These are phyloP conservation scores for Penicillium bovifimosum DNA, from an alignment of 495 filamentous ascomycete species.

Conservation along the genomic window DNA sequence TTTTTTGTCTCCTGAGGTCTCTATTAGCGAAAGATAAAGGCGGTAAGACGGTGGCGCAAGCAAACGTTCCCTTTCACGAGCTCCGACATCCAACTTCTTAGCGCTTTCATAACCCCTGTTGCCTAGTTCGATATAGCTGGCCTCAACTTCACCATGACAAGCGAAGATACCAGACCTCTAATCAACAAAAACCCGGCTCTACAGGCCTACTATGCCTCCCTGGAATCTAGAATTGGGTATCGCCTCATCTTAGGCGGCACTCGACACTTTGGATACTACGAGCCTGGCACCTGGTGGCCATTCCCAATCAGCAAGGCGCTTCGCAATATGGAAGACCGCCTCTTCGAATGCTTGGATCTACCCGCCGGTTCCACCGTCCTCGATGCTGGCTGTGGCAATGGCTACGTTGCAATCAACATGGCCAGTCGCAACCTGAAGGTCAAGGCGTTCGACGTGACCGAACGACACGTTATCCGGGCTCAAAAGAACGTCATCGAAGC, in stretches of 20 bases:
- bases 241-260: not conserved
- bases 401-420: conserved; percentile 44
- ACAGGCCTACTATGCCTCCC: not conserved
- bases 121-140: too few species aligned
- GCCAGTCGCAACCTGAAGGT: conserved; percentile 35
- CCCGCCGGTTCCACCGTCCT: conserved; percentile 36
- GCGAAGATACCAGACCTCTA: not conserved
- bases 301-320: not conserved
- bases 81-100: too few species aligned
- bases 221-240: not conserved
- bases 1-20: too few species aligned
- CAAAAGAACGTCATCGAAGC: conserved; percentile 15
- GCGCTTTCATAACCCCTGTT: too few species aligned
- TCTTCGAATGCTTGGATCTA: conserved; percentile 33
- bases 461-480: conserved; percentile 44
- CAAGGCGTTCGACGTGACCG: conserved; percentile 47
- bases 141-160: not conserved
- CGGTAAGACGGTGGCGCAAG: too few species aligned
- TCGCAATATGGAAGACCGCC: conserved; percentile 42
- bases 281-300: not conserved
- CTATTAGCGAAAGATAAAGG: too few species aligned
- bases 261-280: not conserved
- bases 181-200: not conserved
- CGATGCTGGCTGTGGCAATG: conserved; percentile 50
- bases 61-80: too few species aligned